Evolutionary conservation across 2,329 filamentous ascomycete species (phyloP), one percentile per base, ranked within the genome.

Genomic region (Monosporascus sp.): DNA sequence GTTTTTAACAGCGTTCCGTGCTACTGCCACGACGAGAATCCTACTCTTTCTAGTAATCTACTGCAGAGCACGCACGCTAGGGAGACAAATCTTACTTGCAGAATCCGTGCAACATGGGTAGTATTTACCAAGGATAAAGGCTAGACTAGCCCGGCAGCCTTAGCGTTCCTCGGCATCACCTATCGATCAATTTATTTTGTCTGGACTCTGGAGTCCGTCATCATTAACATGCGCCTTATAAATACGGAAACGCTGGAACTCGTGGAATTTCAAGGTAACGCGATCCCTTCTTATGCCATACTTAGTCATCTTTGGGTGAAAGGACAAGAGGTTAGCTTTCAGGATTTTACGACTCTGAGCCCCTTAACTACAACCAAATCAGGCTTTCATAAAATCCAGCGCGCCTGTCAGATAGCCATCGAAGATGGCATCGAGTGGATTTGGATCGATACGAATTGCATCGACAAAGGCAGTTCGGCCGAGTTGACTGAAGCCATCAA

Each of bases 231-330:
- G 60, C 55, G 58, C 35, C 54, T 63, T 7, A 16, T 63, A 11
- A 52, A 58, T 40, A 60, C 58, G n/a, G n/a, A 44, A 16, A 56
- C 52, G 5, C 37, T 53, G 5, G 22, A 53, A 8, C 49, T 61
- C 3, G 38, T 54, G 4, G 55, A 58, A 41, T 64, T 61, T 51
- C 24, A 53, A 19, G 55, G 54, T 8, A 37, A 49, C 1, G 38
- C 38, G 4, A 22, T 57, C 5, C 57, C 57, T n/a, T 24, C 43
- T 1, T 63, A 63, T 24, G 57, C 55, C 11, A 62, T 62, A 11
- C 52, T 60, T n/a, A 62, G 57, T 11, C 61, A 63, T 41, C 54
- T 51, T 14, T 63, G 57, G 59, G 51, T 52, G 16, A 59, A 55
- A 3, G 50, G 51, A 3, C 49, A 55, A 27, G 61, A 63, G 38